Evolutionary conservation across 2,329 filamentous ascomycete genomes (phyloP), one percentile per base, ranked within the genome.

Genomic region (Ascocoryne sarcoides): DNA sequence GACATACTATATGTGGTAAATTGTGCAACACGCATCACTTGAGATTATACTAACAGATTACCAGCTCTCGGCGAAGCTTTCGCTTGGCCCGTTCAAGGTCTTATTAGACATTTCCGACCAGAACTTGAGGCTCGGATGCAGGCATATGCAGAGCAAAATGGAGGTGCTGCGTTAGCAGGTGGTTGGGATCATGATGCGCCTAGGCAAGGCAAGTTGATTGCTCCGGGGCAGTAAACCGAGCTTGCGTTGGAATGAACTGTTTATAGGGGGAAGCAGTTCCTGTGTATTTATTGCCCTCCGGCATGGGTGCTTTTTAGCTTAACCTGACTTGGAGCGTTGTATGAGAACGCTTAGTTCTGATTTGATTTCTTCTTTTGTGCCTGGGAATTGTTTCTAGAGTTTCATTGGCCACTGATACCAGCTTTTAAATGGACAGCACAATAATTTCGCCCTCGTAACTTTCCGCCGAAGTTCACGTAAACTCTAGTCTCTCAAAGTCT

Each of bases 71-170:
- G 92, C 44, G 92, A 98, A 71, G 92, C 92, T 48, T 98, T 98
- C 56, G 89, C 92, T 49, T 98, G 92, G 92, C 92, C 92, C 49
- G 83, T 98, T 52, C 92, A 98, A 69, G 92, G 92, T 64, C 76
- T 98, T 45, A 98, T 98, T 66, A 83, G 92, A 59, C 92, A 98
- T 69, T 98, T 98, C 76, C 79, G 92, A 57, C 92, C 90, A 32
- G 89, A 98, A 69, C 73, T 98, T 37, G 89, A 96, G 75, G 84
- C 82, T 38, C 79, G 90, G 55, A 93, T 98, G 74, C 75, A 79
- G 62, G 78, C 86, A 55, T 92, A 84, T 61, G 76, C 84, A 15
- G 64, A 79, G 60, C 73, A 83, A 68, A 66, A 76, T 47, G 86
- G 86, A 46, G 85, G 85, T 26, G 65, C 78, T 57, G 73, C 86